Evolutionary conservation across 495 filamentous ascomycete species (phyloP).

Genomic region (Hypoxylon subgilvum): DNA sequence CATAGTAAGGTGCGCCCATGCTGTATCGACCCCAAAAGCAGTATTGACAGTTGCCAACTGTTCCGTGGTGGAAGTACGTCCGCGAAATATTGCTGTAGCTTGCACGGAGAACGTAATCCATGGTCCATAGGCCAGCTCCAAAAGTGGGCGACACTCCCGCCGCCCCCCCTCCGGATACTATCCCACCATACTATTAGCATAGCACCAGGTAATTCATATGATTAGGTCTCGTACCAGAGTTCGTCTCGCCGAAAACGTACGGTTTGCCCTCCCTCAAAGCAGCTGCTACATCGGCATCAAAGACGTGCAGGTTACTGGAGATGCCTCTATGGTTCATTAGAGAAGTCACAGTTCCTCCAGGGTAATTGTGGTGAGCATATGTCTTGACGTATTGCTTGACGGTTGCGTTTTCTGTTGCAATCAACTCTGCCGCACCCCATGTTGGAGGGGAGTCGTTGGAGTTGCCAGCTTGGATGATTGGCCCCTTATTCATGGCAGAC

Average conservation of each 20-base stretch:
- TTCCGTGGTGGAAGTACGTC: slow-evolving; percentile 67
- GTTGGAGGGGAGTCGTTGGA: slow-evolving; percentile 59
- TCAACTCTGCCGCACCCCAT: slow-evolving; percentile 58
- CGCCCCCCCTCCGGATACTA: slow-evolving; percentile 56
- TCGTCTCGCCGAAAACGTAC: slow-evolving; percentile 66
- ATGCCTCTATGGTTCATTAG: slow-evolving; percentile 62
- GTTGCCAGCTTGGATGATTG: slow-evolving; percentile 65
- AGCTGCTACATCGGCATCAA: slow-evolving; percentile 57
- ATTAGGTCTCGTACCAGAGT: slow-evolving; percentile 51
- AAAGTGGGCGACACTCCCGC: slow-evolving; percentile 62
- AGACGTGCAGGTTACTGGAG: slow-evolving; percentile 53
- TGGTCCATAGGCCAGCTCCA: slow-evolving; percentile 65
- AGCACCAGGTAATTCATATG: not conserved
- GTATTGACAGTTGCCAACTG: slow-evolving; percentile 66
- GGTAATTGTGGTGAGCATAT: slow-evolving; percentile 67
- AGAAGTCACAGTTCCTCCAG: slow-evolving; percentile 55
- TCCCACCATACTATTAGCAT: not conserved
- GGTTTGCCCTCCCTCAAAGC: slow-evolving; percentile 53
- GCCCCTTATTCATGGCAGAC: slow-evolving; percentile 49
- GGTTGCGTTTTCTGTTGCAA: slow-evolving; percentile 54
- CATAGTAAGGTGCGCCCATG: slow-evolving; percentile 65
- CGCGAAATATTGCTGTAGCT: slow-evolving; percentile 54
- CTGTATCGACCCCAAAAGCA: slow-evolving; percentile 65
- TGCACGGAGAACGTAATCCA: slow-evolving; percentile 63
- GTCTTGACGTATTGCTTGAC: slow-evolving; percentile 57